Evolutionary conservation across 352 stramenopile genomes (phyloP).

Genomic region (Thalassiosira livingstoniorum): DNA sequence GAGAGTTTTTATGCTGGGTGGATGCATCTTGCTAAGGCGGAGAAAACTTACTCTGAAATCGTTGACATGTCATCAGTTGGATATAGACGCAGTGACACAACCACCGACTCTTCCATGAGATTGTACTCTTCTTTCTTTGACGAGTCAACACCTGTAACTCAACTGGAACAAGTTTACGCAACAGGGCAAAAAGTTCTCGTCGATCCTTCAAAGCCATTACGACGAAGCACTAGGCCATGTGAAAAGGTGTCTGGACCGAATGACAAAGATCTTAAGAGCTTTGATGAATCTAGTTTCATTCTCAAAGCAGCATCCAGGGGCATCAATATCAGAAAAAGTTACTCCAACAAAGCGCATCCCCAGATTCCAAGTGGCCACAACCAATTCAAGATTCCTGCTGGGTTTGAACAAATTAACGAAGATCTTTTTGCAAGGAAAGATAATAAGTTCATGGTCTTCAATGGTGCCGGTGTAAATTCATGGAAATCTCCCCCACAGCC

Average conservation of each 20-base stretch:
- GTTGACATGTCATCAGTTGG: conserved; percentile 57
- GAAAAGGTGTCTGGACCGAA: conserved; percentile 54
- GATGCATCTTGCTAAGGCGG: conserved; percentile 59
- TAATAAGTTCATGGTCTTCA: conserved; percentile 88
- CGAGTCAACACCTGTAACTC: conserved; percentile 57
- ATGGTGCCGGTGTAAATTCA: conserved; percentile 72
- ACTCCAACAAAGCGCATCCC: conserved; percentile 66
- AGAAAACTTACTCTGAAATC: conserved; percentile 79
- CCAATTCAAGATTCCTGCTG: conserved; percentile 51
- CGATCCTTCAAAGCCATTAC: conserved; percentile 57
- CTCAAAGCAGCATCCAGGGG: conserved; percentile 62
- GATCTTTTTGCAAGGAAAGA: conserved; percentile 85
- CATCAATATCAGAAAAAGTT: conserved; percentile 74
- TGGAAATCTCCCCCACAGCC: conserved; percentile 58
- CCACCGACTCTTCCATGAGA: conserved; percentile 71
- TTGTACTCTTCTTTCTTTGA: conserved; percentile 82
- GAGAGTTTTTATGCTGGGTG: conserved; percentile 66
- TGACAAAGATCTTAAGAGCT: conserved; percentile 57
- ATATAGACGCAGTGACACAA: conserved; percentile 79
- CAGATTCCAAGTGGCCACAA: conserved; percentile 55
- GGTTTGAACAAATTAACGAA: conserved; percentile 87
- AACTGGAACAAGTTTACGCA: conserved; percentile 69
- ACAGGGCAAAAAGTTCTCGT: conserved; percentile 56
- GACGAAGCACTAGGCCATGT: conserved; percentile 56
- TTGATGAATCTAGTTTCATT: conserved; percentile 63